These are phyloP conservation scores for Termitomyces sp. DNA, from an alignment of 768 basidiomycete genomes.

Conservation along the genomic window DNA sequence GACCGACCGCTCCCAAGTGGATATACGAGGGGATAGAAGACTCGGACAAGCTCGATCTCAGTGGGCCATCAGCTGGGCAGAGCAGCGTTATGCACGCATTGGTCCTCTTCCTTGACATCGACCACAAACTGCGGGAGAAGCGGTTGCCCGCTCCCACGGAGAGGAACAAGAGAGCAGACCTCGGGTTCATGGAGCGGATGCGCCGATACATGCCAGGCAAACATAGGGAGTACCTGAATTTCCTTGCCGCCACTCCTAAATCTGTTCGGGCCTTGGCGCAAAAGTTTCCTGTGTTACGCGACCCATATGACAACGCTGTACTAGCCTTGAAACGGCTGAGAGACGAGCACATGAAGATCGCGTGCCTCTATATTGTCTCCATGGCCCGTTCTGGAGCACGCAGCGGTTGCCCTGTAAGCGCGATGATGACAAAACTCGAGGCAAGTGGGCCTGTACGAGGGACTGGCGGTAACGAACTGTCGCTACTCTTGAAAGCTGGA, in stretches of 20 bases:
- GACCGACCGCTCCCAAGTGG: conserved; percentile 53
- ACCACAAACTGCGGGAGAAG: conserved; percentile 76
- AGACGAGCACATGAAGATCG: conserved; percentile 87
- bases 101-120: conserved; percentile 84
- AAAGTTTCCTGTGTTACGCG: conserved; percentile 53
- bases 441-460: conserved; percentile 60
- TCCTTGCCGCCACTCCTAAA: conserved; percentile 57
- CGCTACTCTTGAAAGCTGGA: conserved; percentile 81
- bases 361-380: conserved; percentile 80
- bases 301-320: conserved; percentile 79
- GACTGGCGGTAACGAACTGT: conserved; percentile 87
- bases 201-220: conserved; percentile 91
- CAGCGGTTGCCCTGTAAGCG: conserved; percentile 49
- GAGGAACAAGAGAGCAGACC: conserved; percentile 62
- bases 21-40: conserved; percentile 74
- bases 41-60: conserved; percentile 57
- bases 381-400: conserved; percentile 64
- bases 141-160: conserved; percentile 66
- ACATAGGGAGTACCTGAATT: conserved; percentile 80
- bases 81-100: conserved; percentile 86
- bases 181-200: conserved; percentile 91
- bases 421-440: conserved; percentile 49
- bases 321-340: conserved; percentile 77
- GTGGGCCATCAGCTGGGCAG: conserved; percentile 93
- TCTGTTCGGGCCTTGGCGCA: conserved; percentile 62